phyloP scores from a whole-genome alignment of 176 grass and related monocot genomes.

The Puccinellia tenuiflora region DNA sequence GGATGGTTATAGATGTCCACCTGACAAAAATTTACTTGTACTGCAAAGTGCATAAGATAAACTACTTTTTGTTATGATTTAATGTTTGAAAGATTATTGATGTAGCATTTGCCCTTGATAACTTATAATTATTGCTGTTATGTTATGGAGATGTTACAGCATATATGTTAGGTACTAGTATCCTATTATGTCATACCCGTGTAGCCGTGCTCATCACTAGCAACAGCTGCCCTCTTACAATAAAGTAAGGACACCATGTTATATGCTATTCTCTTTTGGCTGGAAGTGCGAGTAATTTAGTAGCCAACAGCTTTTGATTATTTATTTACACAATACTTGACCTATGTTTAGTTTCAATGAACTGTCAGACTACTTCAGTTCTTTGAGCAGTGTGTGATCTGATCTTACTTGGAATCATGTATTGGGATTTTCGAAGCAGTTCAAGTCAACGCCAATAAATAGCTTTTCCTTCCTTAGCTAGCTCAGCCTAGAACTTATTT shows the following conservation, averaged over 20 bases:
- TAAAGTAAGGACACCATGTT: slow-evolving; percentile 3
- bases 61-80: background rate
- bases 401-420: slow-evolving; percentile 7
- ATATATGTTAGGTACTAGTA: background rate
- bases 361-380: background rate
- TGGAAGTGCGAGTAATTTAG: background rate
- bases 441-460: background rate
- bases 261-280: background rate
- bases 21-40: background rate
- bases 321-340: background rate
- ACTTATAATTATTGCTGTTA: background rate
- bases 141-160: background rate
- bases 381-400: background rate
- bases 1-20: background rate
- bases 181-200: background rate
- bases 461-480: background rate
- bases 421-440: slow-evolving; percentile 2
- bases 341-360: slow-evolving; percentile 14
- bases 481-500: background rate
- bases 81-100: background rate
- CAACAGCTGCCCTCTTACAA: slow-evolving; percentile 1
- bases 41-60: background rate
- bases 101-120: background rate
- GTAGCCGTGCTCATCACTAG: background rate
- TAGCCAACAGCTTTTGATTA: background rate